phyloP scores from a whole-genome alignment of 1,284 basidiomycete genomes.

The Neonothopanus nambi region DNA sequence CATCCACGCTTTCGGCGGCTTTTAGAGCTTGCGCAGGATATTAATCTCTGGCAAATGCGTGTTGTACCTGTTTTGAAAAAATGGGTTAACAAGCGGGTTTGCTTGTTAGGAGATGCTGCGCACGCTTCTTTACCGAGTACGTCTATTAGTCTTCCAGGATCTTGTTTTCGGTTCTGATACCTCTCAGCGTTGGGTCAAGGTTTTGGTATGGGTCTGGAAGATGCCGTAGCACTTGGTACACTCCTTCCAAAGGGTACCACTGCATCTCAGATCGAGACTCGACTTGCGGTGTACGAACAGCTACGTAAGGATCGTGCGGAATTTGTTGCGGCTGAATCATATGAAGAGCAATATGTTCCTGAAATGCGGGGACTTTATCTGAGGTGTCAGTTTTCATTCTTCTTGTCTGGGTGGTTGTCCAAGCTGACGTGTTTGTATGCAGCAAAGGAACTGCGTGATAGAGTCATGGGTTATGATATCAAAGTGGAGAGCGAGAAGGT shows the following conservation, averaged over 20 bases:
- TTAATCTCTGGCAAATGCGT: conserved; percentile 11
- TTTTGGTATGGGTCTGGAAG: not conserved
- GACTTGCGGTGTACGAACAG: too few relatives aligned
- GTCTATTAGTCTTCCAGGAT: not conserved
- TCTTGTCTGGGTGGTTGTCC: too few relatives aligned
- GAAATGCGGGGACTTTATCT: too few relatives aligned
- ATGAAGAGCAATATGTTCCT: too few relatives aligned
- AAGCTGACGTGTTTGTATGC: too few relatives aligned
- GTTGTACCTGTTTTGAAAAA: conserved; percentile 3
- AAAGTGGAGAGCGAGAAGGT: not conserved
- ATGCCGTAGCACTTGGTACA: conserved; percentile 21
- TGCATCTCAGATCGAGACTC: conserved; percentile 20
- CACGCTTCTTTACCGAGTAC: conserved; percentile 21
- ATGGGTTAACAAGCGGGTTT: conserved; percentile 11
- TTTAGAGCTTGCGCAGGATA: conserved; percentile 1
- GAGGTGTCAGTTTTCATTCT: too few relatives aligned
- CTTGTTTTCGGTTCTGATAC: too few relatives aligned
- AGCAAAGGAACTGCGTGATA: too few relatives aligned
- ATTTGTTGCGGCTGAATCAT: too few relatives aligned
- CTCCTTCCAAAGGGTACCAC: conserved; percentile 43
- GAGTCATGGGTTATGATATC: too few relatives aligned
- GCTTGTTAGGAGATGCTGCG: conserved; percentile 12
- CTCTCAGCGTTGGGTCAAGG: not conserved
- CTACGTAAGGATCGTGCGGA: too few relatives aligned
- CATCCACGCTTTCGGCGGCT: conserved; percentile 10